Evolutionary conservation across 202 grass and related monocot species (phyloP).

Genomic region (Carex arenaria): DNA sequence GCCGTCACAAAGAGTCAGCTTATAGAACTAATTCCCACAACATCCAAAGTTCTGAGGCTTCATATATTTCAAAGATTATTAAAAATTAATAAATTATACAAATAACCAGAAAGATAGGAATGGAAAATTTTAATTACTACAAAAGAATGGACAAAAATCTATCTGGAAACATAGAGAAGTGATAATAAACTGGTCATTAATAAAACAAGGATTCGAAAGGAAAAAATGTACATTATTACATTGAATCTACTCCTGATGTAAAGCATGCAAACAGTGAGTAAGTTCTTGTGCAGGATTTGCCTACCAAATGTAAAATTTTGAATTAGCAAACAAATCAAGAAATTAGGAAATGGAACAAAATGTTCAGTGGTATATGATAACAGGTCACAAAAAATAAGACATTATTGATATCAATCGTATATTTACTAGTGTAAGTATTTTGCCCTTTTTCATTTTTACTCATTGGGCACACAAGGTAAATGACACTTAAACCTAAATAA

Average conservation of each 20-base stretch:
- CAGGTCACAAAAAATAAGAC: background rate
- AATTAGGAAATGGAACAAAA: background rate
- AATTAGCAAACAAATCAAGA: slow-evolving; percentile 9
- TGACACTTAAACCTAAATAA: background rate
- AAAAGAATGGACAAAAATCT: background rate
- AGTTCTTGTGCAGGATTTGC: slow-evolving; percentile 21
- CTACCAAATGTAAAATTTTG: background rate
- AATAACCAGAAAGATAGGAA: background rate
- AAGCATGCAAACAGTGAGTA: slow-evolving; percentile 24
- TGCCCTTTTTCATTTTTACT: background rate
- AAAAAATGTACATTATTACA: background rate
- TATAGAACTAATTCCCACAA: background rate
- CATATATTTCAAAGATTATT: background rate
- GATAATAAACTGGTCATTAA: background rate
- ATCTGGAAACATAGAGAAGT: background rate
- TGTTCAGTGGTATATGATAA: background rate
- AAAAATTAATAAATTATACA: background rate
- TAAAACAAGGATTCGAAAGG: background rate
- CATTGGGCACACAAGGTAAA: background rate
- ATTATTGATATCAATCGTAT: background rate
- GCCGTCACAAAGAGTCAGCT: background rate
- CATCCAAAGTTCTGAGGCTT: background rate
- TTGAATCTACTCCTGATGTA: slow-evolving; percentile 20
- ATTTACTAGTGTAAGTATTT: background rate
- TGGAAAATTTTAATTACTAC: background rate